Evolutionary conservation across 352 stramenopile genomes (phyloP), one percentile per base, ranked within the genome.

Genomic region (Plasmopara viticola): DNA sequence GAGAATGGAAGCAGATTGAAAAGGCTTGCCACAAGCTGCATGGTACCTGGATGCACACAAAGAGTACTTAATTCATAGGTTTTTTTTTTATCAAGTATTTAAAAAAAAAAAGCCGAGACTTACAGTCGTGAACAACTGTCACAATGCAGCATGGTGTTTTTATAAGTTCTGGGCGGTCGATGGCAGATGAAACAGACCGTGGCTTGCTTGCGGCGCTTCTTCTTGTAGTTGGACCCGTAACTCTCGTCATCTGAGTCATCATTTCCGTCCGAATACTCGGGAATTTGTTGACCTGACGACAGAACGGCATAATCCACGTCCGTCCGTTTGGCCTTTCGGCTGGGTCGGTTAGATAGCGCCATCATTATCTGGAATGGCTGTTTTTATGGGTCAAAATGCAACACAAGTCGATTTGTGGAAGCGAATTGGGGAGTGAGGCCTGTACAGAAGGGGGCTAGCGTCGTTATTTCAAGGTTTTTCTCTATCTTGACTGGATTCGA

Each of bases 271-370:
- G 80, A 90, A 66, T 85, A 88, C 72, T 88, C 77, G 43, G 80
- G 80, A 57, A 90, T 87, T 54, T 87, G 74, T 68, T 85, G 72
- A 7, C 80, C 80, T 0, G 80, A 87, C 9, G 66, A 69, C n/a
- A 90, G 66, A 64, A 87, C 73, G 28, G 80, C 80, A 56, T 90
- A 90, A 70, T 90, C 77, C 29, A 90, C 73, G 45, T 84, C 78
- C 29, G 72, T 72, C 41, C 79, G 75, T 70, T 90, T 90, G 25
- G 75, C 80, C 30, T 82, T 82, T 48, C 80, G 80, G 49, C 66
- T 57, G 10, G 75, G 75, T 25, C 77, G 75, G 41, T 67, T 37
- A 5, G 52, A 50, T 48, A 64, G 39, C 48, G 53, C 48, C 57
- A 70, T 70, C 53, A 64, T 62, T 47, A 39, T 58, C 33, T 42